phyloP scores from a whole-genome alignment of 495 filamentous ascomycete genomes.

The Staphylotrichum longicolle region DNA sequence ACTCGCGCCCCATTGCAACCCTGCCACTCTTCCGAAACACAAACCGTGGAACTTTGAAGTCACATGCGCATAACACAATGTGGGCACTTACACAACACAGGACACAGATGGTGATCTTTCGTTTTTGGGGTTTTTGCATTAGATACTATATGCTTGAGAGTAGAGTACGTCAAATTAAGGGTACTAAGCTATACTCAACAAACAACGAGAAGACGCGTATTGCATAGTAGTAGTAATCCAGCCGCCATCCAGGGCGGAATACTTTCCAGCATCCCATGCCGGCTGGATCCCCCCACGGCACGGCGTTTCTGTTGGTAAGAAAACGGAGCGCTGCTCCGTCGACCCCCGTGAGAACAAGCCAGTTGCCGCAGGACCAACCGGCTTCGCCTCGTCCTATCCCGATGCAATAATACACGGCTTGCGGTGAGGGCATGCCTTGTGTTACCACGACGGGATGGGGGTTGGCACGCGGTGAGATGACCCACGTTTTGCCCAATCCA shows the following conservation, averaged over 20 bases:
- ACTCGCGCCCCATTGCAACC: background rate
- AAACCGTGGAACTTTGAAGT: too few species aligned
- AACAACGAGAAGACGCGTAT: background rate
- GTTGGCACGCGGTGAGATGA: conserved; percentile 23
- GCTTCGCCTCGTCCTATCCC: conserved; percentile 9
- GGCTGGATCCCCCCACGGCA: background rate
- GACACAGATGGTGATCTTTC: too few species aligned
- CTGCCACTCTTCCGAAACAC: conserved; percentile 3
- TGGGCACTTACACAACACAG: too few species aligned
- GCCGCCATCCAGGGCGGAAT: conserved; percentile 21
- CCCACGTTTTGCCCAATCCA: conserved; percentile 9
- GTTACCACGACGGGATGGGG: background rate
- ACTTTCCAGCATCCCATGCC: conserved; percentile 19
- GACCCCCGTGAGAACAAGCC: background rate
- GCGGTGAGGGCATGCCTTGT: background rate
- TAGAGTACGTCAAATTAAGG: conserved; percentile 7
- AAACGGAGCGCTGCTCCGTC: conserved; percentile 11
- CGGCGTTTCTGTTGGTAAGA: background rate
- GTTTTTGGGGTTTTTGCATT: conserved; percentile 13
- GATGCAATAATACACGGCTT: background rate
- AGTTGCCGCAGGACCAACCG: conserved; percentile 5
- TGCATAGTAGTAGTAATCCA: conserved; percentile 11
- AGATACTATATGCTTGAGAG: conserved; percentile 17
- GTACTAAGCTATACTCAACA: conserved; percentile 11
- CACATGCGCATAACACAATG: too few species aligned